These are phyloP conservation scores for Taphrina pruni DNA, from an alignment of 1,139 yeast species.

Conservation along the genomic window DNA sequence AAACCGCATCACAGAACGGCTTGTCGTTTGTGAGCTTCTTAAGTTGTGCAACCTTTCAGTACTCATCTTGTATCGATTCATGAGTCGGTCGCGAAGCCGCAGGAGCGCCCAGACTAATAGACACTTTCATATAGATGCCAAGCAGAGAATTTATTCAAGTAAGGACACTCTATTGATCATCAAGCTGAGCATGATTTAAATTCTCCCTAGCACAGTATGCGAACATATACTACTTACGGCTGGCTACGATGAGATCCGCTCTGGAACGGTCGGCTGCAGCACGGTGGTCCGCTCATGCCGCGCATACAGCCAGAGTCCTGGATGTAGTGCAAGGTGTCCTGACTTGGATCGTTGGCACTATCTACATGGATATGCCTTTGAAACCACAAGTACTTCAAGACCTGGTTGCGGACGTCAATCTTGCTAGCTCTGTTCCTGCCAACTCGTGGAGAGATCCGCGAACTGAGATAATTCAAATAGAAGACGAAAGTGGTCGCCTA, in stretches of 20 bases:
- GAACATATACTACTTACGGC: constrained; percentile 70
- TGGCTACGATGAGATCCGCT: constrained; percentile 61
- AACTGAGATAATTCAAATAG: constrained; percentile 71
- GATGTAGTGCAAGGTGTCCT: constrained; percentile 74
- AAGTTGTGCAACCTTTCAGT: not conserved
- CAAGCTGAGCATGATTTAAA: constrained; percentile 54
- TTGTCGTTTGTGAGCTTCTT: not conserved
- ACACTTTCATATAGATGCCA: constrained; percentile 32
- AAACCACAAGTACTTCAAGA: constrained; percentile 86
- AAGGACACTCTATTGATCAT: not conserved
- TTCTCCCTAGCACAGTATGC: constrained; percentile 62
- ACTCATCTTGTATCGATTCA: not conserved
- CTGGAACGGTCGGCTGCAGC: constrained; percentile 59
- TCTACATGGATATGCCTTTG: constrained; percentile 79
- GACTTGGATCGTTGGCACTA: constrained; percentile 90
- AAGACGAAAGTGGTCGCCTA: constrained; percentile 93
- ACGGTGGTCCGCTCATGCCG: constrained; percentile 56
- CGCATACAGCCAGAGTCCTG: constrained; percentile 67
- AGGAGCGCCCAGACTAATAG: constrained; percentile 6
- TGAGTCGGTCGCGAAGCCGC: not conserved
- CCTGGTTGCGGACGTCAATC: constrained; percentile 58
- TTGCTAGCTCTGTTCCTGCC: constrained; percentile 30
- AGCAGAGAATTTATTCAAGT: constrained; percentile 20
- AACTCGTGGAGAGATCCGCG: constrained; percentile 55
- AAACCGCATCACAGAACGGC: no score